Evolutionary conservation across 495 filamentous ascomycete species (phyloP).

Genomic region (Neurospora terricola): DNA sequence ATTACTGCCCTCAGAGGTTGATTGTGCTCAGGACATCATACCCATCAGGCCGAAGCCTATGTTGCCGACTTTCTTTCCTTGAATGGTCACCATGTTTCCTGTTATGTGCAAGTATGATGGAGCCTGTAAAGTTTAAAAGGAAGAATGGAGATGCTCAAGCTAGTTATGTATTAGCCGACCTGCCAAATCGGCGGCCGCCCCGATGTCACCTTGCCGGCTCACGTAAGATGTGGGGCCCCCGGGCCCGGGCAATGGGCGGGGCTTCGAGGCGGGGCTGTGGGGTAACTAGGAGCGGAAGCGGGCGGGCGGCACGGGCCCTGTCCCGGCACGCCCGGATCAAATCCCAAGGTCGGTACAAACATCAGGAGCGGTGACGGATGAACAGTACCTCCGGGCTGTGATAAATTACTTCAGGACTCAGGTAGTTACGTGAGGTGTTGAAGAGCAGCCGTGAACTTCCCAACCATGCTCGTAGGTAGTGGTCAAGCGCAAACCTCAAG

Average conservation of each 20-base stretch:
- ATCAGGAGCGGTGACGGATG: background rate
- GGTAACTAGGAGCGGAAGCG: background rate
- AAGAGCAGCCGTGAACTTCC: background rate
- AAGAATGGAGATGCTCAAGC: background rate
- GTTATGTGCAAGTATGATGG: background rate
- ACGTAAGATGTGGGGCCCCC: background rate
- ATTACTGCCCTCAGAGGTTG: background rate
- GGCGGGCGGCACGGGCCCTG: background rate
- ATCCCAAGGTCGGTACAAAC: background rate
- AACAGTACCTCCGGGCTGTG: background rate
- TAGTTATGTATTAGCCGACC: background rate
- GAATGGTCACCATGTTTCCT: conserved; percentile 13
- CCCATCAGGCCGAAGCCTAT: conserved; percentile 54
- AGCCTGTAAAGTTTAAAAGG: background rate
- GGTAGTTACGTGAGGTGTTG: background rate
- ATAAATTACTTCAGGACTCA: background rate
- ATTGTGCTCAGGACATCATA: background rate
- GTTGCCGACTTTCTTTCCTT: conserved; percentile 43
- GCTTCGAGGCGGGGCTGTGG: background rate
- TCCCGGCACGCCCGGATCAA: background rate
- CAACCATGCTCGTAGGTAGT: background rate
- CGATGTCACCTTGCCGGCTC: background rate
- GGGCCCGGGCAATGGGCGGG: background rate
- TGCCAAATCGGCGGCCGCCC: background rate
- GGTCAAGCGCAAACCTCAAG: background rate